Evolutionary conservation across 768 basidiomycete genomes (phyloP).

Genomic region (Phaeotremella skinneri): DNA sequence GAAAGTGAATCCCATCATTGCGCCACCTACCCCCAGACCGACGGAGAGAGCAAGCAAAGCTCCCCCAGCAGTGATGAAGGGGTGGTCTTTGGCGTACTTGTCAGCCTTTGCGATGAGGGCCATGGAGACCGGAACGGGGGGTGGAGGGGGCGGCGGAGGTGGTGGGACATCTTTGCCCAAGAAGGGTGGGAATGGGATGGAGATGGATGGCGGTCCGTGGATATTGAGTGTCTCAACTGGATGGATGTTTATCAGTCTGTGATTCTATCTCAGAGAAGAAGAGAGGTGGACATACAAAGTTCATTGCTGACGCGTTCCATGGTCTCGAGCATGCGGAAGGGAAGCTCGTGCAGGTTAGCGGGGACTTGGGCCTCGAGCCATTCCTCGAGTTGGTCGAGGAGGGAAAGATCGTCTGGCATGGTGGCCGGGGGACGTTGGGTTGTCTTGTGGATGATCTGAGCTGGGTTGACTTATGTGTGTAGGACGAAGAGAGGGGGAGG

Average conservation of each 20-base stretch:
- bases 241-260: slow-evolving; percentile 1
- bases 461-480: too few relatives aligned
- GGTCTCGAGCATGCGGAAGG: slow-evolving; percentile 41
- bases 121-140: slow-evolving; percentile 6
- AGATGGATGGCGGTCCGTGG: slow-evolving; percentile 44
- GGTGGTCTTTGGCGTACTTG: slow-evolving; percentile 30
- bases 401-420: slow-evolving; percentile 37
- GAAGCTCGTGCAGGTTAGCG: slow-evolving; percentile 45
- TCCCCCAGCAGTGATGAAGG: slow-evolving; percentile 29
- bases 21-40: slow-evolving; percentile 30
- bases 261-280: neutral
- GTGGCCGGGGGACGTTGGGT: too few relatives aligned
- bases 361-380: slow-evolving; percentile 47
- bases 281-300: slow-evolving; percentile 33
- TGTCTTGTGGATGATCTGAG: too few relatives aligned
- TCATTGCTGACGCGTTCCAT: slow-evolving; percentile 47
- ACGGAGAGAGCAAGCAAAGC: slow-evolving; percentile 29
- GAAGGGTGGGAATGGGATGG: slow-evolving; percentile 48
- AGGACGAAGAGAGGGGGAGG: too few relatives aligned
- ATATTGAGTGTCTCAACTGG: slow-evolving; percentile 48
- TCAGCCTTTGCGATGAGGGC: slow-evolving; percentile 20
- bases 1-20: slow-evolving; percentile 11
- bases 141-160: slow-evolving; percentile 38
- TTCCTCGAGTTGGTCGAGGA: slow-evolving; percentile 45
- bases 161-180: slow-evolving; percentile 32